Conservation (phyloP, 768 basidiomycete species). For the Cystofilobasidium capitatum region DNA sequence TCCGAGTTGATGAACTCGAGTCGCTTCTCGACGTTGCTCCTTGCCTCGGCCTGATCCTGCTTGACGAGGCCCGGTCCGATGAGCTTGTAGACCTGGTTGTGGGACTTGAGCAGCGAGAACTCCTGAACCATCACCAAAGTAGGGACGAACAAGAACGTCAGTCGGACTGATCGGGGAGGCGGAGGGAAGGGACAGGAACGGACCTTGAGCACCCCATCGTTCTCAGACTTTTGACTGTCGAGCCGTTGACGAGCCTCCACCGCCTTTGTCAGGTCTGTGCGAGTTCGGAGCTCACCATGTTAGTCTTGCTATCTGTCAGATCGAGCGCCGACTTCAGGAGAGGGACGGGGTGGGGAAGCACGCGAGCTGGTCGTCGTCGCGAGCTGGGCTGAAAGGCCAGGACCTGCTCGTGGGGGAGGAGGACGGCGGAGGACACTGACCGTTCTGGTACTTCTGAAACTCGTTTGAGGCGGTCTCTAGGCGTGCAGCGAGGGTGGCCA, state of each 20-base stretch:
- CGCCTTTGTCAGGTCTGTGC: conserved; percentile 53
- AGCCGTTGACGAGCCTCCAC: conserved; percentile 76
- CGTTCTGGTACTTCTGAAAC: conserved; percentile 67
- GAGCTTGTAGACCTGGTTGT: conserved; percentile 79
- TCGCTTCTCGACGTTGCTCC: conserved; percentile 76
- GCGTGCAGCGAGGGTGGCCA: conserved; percentile 13
- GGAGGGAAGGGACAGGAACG: conserved; percentile 6
- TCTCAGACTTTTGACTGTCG: conserved; percentile 85
- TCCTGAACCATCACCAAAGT: conserved; percentile 49
- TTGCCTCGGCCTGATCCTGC: conserved; percentile 80
- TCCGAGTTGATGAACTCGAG: conserved; percentile 79
- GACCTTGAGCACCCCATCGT: conserved; percentile 84
- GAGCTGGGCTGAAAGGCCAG: not conserved
- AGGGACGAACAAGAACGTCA: not conserved
- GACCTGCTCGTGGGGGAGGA: not conserved
- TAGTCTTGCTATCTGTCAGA: not conserved
- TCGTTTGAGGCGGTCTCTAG: conserved; percentile 55
- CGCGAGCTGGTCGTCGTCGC: too few relatives aligned
- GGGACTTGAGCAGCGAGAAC: conserved; percentile 60
- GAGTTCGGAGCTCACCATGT: not conserved
- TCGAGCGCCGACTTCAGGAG: too few relatives aligned
- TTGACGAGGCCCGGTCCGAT: conserved; percentile 82
- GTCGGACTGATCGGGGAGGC: not conserved
- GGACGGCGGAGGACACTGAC: conserved; percentile 31
- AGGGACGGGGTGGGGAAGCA: not conserved